Percentiles rank a stretch among this genome's conserved stretches.
Evolutionary conservation across 805 yeast genomes (phyloP).

Genomic region (Cyberlindnera bimundalis): DNA sequence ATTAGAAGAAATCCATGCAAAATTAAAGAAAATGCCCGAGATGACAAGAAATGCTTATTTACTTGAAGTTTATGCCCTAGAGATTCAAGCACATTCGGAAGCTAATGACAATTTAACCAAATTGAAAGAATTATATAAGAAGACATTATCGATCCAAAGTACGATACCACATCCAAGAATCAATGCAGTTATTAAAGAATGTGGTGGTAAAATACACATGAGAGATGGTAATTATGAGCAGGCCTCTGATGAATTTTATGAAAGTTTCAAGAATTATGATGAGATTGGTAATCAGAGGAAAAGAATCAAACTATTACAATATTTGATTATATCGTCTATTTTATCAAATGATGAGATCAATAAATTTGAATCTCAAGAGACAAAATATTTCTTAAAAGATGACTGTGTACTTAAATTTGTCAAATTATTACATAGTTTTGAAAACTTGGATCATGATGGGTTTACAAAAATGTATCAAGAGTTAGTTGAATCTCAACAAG

Average conservation of each 20-base stretch:
- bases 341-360: slow-evolving; percentile 44
- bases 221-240: slow-evolving; percentile 52
- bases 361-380: slow-evolving; percentile 31
- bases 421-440: slow-evolving; percentile 21
- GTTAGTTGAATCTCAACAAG: slow-evolving; percentile 10
- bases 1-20: slow-evolving; percentile 36
- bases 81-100: slow-evolving; percentile 51
- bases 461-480: slow-evolving; percentile 14
- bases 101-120: slow-evolving; percentile 32
- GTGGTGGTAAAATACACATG: slow-evolving; percentile 70
- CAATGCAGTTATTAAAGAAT: slow-evolving; percentile 70
- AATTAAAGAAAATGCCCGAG: slow-evolving; percentile 38
- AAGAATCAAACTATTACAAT: slow-evolving; percentile 55
- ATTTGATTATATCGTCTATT: slow-evolving; percentile 57
- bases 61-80: slow-evolving; percentile 64
- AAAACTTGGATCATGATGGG: slow-evolving; percentile 18
- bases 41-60: slow-evolving; percentile 44
- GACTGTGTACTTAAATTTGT: slow-evolving; percentile 21
- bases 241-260: slow-evolving; percentile 54
- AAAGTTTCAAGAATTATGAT: slow-evolving; percentile 56
- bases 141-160: slow-evolving; percentile 45
- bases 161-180: slow-evolving; percentile 76
- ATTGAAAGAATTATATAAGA: slow-evolving; percentile 46
- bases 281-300: slow-evolving; percentile 61
- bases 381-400: slow-evolving; percentile 27